A percentile compares a stretch with the other conserved stretches of the same genome.
These are phyloP conservation scores for Fomitopsis betulina DNA, from an alignment of 1,284 basidiomycete genomes.

Conservation along the genomic window DNA sequence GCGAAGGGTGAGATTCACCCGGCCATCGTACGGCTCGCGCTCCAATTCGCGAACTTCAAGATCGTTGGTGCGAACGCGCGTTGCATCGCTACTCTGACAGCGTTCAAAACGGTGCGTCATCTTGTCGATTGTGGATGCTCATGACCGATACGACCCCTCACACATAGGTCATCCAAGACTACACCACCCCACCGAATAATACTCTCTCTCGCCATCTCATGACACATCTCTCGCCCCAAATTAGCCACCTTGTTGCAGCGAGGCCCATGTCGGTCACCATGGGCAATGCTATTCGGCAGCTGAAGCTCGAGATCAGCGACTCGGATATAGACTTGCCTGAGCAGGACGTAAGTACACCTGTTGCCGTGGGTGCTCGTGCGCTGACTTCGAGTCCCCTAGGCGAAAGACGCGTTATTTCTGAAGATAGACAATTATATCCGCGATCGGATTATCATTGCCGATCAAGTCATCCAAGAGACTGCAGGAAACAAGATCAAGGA, in stretches of 20 bases:
- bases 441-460: constrained; percentile 92
- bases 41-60: constrained; percentile 82
- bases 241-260: constrained; percentile 82
- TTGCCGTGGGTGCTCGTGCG: not conserved
- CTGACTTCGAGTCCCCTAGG: constrained; percentile 42
- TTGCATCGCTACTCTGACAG: constrained; percentile 81
- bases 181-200: constrained; percentile 76
- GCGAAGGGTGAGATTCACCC: constrained; percentile 83
- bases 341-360: constrained; percentile 69
- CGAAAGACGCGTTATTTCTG: constrained; percentile 79
- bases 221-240: constrained; percentile 88
- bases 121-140: constrained; percentile 1
- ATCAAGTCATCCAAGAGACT: constrained; percentile 88
- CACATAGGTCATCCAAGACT: constrained; percentile 80
- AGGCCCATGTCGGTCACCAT: constrained; percentile 93
- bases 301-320: constrained; percentile 94
- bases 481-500: constrained; percentile 92
- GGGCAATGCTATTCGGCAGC: constrained; percentile 90
- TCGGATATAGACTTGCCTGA: constrained; percentile 91
- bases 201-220: constrained; percentile 84
- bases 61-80: constrained; percentile 86
- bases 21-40: constrained; percentile 69
- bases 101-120: constrained; percentile 73
- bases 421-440: constrained; percentile 94
- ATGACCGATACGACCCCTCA: constrained; percentile 11